Evolutionary conservation across 2,329 filamentous ascomycete species (phyloP).

Genomic region (Bipolaris cookei): DNA sequence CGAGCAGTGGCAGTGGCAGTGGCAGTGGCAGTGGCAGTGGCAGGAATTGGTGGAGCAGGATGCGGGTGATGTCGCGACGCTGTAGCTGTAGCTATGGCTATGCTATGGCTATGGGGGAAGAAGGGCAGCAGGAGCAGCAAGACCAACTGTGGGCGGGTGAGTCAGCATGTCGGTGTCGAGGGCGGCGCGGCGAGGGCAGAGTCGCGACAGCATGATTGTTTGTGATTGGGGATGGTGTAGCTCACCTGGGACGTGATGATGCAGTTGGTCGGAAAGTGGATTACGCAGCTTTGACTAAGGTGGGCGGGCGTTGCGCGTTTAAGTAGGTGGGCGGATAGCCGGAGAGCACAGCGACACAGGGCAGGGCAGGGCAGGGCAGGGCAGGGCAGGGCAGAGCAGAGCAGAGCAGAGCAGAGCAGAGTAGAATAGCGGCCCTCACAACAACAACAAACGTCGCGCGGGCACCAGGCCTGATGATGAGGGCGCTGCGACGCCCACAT

Average conservation of each 20-base stretch:
- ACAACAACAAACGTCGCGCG: too few relatives aligned
- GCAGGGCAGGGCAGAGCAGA: neutral
- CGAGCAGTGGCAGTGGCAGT: too few relatives aligned
- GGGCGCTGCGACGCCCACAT: too few relatives aligned
- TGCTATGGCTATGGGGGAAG: conserved; percentile 6
- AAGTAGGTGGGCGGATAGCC: conserved; percentile 16
- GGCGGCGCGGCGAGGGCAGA: conserved; percentile 16
- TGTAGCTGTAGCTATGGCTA: neutral
- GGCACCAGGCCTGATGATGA: too few relatives aligned
- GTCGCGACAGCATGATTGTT: conserved; percentile 16
- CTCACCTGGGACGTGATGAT: conserved; percentile 32
- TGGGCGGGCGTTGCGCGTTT: conserved; percentile 18
- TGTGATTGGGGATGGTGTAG: conserved; percentile 7
- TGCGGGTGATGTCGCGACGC: conserved; percentile 20
- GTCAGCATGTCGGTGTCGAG: conserved; percentile 19
- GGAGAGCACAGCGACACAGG: conserved; percentile 2
- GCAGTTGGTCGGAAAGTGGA: conserved; percentile 26
- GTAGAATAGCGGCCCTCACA: too few relatives aligned
- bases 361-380: too few relatives aligned
- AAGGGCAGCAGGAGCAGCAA: neutral
- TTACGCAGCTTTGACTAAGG: conserved; percentile 33
- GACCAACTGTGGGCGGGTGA: conserved; percentile 4
- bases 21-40: neutral
- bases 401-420: neutral
- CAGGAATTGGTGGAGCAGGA: neutral